Evolutionary conservation across 129 eudicot genomes (phyloP).

Genomic region (Flaveria robusta): DNA sequence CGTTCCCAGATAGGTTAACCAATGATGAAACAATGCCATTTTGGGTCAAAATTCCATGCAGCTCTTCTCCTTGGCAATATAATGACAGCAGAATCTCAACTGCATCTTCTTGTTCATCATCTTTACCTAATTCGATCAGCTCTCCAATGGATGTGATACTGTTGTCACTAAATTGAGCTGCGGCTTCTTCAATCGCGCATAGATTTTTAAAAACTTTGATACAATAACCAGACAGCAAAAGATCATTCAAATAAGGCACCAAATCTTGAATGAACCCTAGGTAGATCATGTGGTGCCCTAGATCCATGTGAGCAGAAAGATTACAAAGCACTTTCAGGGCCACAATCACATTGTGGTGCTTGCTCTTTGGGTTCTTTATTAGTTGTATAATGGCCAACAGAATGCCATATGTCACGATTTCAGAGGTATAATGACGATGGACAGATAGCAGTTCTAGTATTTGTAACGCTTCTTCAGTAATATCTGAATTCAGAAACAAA

Average conservation of each 20-base stretch:
- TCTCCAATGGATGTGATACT: conserved; percentile 40
- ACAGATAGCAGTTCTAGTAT: conserved; percentile 32
- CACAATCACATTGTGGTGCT: conserved; percentile 25
- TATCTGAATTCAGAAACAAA: conserved; percentile 35
- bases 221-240: conserved; percentile 30
- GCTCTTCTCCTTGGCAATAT: conserved; percentile 30
- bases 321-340: conserved; percentile 32
- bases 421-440: conserved; percentile 27
- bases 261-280: conserved; percentile 36
- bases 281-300: conserved; percentile 42
- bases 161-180: conserved; percentile 25
- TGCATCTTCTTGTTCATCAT: conserved; percentile 38
- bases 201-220: conserved; percentile 29
- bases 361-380: conserved; percentile 29
- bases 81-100: conserved; percentile 30
- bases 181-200: conserved; percentile 40
- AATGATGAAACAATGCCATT: conserved; percentile 15
- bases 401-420: conserved; percentile 39
- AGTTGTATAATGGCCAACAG: conserved; percentile 21
- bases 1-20: conserved; percentile 22
- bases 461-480: conserved; percentile 32
- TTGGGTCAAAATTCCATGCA: conserved; percentile 23
- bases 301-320: conserved; percentile 34
- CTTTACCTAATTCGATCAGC: conserved; percentile 35
- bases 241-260: conserved; percentile 34